These are phyloP conservation scores for Guadua angustifolia DNA, from an alignment of 176 grass and related monocot genomes.

Conservation along the genomic window DNA sequence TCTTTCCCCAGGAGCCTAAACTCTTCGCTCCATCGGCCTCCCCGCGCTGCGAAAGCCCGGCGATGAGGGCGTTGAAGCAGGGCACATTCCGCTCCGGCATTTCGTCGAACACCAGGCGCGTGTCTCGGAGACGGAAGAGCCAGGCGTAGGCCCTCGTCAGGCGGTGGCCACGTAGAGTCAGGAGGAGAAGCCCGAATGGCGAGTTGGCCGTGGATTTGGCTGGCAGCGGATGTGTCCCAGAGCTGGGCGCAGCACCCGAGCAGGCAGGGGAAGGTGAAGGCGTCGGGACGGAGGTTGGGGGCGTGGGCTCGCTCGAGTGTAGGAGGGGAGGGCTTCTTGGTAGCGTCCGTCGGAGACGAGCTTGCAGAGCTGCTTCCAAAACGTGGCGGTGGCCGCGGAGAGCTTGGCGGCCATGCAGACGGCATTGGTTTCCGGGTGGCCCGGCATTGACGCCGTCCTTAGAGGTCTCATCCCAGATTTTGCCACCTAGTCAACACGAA, in stretches of 20 bases:
- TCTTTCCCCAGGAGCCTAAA: background rate
- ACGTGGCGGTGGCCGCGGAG: background rate
- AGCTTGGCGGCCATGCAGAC: slow-evolving; percentile 27
- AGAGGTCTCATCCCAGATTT: too few relatives aligned
- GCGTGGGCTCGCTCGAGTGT: slow-evolving; percentile 6
- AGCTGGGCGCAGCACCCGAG: slow-evolving; percentile 44
- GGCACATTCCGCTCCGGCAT: slow-evolving; percentile 29
- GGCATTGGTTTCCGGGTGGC: slow-evolving; percentile 10
- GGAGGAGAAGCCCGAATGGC: slow-evolving; percentile 17
- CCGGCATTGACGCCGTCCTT: too few relatives aligned
- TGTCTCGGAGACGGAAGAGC: slow-evolving; percentile 18
- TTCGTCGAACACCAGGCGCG: slow-evolving; percentile 40
- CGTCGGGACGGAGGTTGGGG: slow-evolving; percentile 8
- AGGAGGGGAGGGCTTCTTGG: slow-evolving; percentile 17
- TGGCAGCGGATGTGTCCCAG: background rate
- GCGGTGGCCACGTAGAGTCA: slow-evolving; percentile 20
- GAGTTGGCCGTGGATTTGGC: slow-evolving; percentile 42
- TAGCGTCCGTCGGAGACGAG: slow-evolving; percentile 23
- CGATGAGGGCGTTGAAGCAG: slow-evolving; percentile 45
- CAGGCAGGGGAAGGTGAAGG: slow-evolving; percentile 49
- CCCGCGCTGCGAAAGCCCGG: slow-evolving; percentile 12
- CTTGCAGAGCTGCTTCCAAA: background rate
- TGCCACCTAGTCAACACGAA: too few relatives aligned
- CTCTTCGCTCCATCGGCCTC: background rate
- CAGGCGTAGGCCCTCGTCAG: slow-evolving; percentile 20